Conservation (phyloP, 2,329 filamentous ascomycete species). For the Pleoardoris graminearum region DNA sequence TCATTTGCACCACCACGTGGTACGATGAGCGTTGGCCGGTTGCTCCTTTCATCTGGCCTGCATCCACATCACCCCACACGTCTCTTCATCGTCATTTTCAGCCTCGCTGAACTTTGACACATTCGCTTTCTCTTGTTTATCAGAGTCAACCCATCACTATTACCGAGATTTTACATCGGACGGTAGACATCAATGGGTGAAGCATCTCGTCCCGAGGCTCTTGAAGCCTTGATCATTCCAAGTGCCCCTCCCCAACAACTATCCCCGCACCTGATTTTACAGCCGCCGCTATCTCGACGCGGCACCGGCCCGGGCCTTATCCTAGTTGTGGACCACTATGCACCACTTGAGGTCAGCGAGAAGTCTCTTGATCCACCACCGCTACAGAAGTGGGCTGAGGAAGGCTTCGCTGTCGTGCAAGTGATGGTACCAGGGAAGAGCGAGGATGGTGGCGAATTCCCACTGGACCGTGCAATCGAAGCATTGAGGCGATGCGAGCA, state of each 20-base stretch:
- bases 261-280: conserved; percentile 40
- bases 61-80: not conserved
- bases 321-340: conserved; percentile 47
- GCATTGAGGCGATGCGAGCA: conserved; percentile 25
- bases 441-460: conserved; percentile 39
- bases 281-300: conserved; percentile 54
- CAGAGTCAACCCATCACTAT: not conserved
- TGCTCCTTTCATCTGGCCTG: not conserved
- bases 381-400: conserved; percentile 70
- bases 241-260: conserved; percentile 25
- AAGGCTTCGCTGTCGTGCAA: conserved; percentile 66
- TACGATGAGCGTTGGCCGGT: not conserved
- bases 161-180: not conserved
- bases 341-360: conserved; percentile 36
- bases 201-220: not conserved
- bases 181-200: not conserved
- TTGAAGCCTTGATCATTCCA: conserved; percentile 6
- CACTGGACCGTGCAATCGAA: conserved; percentile 32
- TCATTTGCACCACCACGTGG: conserved; percentile 6
- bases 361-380: conserved; percentile 57
- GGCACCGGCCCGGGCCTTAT: conserved; percentile 55
- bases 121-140: not conserved
- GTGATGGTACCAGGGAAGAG: conserved; percentile 46
- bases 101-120: not conserved
- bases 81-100: not conserved